Evolutionary conservation across 2,329 filamentous ascomycete species (phyloP), one percentile per base, ranked within the genome.

Genomic region (Fusarium sp.): DNA sequence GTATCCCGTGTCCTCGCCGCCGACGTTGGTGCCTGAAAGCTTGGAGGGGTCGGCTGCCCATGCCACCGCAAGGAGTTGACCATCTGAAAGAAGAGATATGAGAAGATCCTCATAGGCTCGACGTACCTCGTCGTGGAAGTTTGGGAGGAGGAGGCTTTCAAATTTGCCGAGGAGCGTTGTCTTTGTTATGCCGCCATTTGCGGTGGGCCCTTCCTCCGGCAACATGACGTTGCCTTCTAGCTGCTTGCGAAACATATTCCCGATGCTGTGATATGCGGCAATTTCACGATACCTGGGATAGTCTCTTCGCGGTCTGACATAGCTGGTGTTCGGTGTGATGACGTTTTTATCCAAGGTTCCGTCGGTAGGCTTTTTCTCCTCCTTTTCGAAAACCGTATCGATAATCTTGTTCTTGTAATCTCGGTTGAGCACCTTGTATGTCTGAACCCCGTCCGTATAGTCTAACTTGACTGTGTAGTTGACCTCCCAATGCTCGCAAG

Each of bases 51-150:
- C 48, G 2, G 57, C 50, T 25, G 76, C 76, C 75, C 75, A 77
- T 2, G 76, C 73, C 0, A 77, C 76, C 2, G 56, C 73, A 2
- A 77, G 62, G 1, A 77, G 65, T n/a, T 77, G 75, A 0, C 62
- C 67, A 4, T 77, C 72, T 0, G 74, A 76, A 1, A 77, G 60
- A 1, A 77, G 35, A 3, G 76, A 77, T 9, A 77, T 59, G 1
- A 77, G 66, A 0, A 76, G 30, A 0, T 77, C 70, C 16, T 77
- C 76, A 6, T 77, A 77, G 0, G 62, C 10, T 0, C 54, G 60
- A 0, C 56, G 30, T 1, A 77, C 35, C n/a, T 68, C 54, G 1
- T 27, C 1, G 8, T 66, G 69, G 6, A 77, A 64, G 8, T 76
- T 48, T 1, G 57, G 37, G 6, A 67, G 20, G 2, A 67, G 11